Conservation (phyloP, 140 eudicot genomes). For the Flaveria floridana region DNA sequence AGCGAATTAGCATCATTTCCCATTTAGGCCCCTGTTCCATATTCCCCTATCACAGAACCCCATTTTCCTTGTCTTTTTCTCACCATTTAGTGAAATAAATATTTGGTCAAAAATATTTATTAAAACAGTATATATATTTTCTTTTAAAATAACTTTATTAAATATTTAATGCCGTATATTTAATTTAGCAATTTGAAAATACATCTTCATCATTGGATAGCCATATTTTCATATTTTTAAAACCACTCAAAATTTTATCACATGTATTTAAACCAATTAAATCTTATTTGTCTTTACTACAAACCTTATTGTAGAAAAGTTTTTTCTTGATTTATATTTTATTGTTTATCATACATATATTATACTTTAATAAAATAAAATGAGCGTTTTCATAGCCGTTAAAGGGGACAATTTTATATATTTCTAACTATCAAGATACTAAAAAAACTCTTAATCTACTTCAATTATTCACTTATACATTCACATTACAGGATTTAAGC, state of each 20-base stretch:
- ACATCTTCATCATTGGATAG: background rate
- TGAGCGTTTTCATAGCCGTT: background rate
- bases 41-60: background rate
- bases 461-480: too few relatives aligned
- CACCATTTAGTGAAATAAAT: background rate
- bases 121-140: too few relatives aligned
- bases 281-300: background rate
- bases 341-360: background rate
- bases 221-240: too few relatives aligned
- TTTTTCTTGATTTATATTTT: background rate
- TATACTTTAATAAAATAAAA: too few relatives aligned
- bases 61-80: background rate
- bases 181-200: too few relatives aligned
- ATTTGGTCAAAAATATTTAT: too few relatives aligned
- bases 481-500: too few relatives aligned
- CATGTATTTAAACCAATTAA: background rate
- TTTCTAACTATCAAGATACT: too few relatives aligned
- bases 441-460: too few relatives aligned
- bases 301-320: background rate
- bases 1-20: background rate
- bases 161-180: too few relatives aligned
- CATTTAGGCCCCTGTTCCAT: background rate
- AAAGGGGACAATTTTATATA: too few relatives aligned
- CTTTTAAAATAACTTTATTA: too few relatives aligned
- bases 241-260: background rate